Conservation (phyloP, 352 stramenopile species). For the Phytophthora nicotianae region DNA sequence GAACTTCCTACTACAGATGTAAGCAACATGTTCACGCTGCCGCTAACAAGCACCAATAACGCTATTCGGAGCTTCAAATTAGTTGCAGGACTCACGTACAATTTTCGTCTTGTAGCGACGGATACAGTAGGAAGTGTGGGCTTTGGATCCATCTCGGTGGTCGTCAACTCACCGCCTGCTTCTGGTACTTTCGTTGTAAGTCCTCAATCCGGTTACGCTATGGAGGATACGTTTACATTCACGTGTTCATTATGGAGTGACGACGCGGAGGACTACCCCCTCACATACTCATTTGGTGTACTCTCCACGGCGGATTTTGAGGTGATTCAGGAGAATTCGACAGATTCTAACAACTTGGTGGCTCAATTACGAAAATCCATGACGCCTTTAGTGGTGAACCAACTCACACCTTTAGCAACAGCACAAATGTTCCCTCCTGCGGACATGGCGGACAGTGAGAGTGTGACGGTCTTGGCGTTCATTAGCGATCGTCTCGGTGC, state of each 20-base stretch:
- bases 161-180: constrained; percentile 65
- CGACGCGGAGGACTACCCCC: constrained; percentile 53
- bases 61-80: constrained; percentile 58
- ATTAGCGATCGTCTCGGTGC: constrained; percentile 54
- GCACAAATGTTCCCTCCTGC: constrained; percentile 54
- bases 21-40: constrained; percentile 53
- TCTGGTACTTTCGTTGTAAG: constrained; percentile 55
- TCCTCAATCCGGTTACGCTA: constrained; percentile 51
- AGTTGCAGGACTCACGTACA: constrained; percentile 67
- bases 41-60: constrained; percentile 59
- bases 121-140: constrained; percentile 60
- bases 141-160: constrained; percentile 54
- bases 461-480: constrained; percentile 61
- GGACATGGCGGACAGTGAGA: constrained; percentile 29
- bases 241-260: constrained; percentile 68
- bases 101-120: constrained; percentile 58
- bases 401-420: constrained; percentile 37
- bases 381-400: constrained; percentile 45
- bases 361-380: constrained; percentile 37
- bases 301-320: constrained; percentile 42
- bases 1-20: constrained; percentile 30
- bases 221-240: constrained; percentile 60
- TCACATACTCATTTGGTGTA: constrained; percentile 70
- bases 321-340: constrained; percentile 1
- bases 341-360: constrained; percentile 24